phyloP scores from a whole-genome alignment of 176 grass and related monocot genomes.

The Carex littledalei region DNA sequence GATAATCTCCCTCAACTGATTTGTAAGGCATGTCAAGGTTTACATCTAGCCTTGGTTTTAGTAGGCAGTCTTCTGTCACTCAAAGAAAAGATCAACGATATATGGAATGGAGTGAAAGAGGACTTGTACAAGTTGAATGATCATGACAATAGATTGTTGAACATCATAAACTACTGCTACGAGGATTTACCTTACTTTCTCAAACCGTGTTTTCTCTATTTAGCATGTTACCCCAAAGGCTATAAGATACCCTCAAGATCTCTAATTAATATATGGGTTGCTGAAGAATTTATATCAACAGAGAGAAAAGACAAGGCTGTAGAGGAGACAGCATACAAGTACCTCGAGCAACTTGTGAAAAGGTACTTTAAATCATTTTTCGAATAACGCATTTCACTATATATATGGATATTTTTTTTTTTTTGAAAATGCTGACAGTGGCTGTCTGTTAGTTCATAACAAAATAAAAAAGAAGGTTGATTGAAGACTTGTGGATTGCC shows the following conservation, averaged over 20 bases:
- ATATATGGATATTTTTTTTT: background rate
- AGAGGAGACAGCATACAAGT: background rate
- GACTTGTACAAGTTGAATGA: background rate
- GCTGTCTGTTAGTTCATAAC: rapidly evolving
- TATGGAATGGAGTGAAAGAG: background rate
- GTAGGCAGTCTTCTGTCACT: background rate
- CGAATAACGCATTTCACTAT: background rate
- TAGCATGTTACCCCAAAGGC: background rate
- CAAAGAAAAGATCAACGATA: background rate
- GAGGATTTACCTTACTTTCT: background rate
- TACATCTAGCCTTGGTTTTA: background rate
- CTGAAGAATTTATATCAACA: background rate
- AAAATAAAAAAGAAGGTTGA: too few species aligned
- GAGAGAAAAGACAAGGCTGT: background rate
- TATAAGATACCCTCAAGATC: background rate
- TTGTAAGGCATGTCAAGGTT: background rate
- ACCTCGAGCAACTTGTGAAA: background rate
- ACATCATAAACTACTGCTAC: background rate
- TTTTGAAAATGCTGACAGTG: too few species aligned
- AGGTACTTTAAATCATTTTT: background rate
- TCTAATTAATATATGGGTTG: background rate
- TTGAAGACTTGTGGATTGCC: too few species aligned
- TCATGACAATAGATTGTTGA: background rate
- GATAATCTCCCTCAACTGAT: background rate
- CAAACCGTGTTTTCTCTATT: background rate